phyloP scores from a whole-genome alignment of 257 asterid species.

The Solanum paucissectum region DNA sequence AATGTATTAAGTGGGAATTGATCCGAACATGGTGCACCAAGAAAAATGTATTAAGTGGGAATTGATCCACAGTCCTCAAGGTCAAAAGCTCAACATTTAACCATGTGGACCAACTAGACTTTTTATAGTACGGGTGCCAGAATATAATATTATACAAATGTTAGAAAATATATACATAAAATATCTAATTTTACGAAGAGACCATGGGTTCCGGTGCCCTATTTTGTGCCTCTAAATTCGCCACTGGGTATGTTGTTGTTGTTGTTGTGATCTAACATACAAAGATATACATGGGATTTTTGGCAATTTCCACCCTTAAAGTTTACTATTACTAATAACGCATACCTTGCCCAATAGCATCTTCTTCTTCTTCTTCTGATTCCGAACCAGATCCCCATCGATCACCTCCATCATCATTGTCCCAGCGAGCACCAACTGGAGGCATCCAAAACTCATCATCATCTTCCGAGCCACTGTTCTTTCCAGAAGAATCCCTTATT shows the following conservation, averaged over 20 bases:
- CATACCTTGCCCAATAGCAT: constrained; percentile 47
- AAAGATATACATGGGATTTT: neutral
- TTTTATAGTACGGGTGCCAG: neutral
- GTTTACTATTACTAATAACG: neutral
- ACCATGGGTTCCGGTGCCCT: neutral
- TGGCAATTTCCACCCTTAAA: neutral
- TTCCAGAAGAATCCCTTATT: constrained; percentile 40
- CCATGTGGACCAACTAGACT: neutral
- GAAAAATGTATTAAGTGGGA: no score
- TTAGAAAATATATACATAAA: neutral
- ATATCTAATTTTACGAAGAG: neutral
- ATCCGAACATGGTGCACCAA: no score
- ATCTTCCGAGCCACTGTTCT: constrained; percentile 38
- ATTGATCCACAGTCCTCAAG: neutral
- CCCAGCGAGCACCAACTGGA: constrained; percentile 90
- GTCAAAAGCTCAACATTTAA: neutral
- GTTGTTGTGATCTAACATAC: neutral
- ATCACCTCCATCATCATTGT: constrained; percentile 78
- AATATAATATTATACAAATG: neutral
- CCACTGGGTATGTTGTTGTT: neutral
- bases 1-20: no score
- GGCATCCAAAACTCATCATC: constrained; percentile 86
- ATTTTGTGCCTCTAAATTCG: neutral
- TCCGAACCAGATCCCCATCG: constrained; percentile 74
- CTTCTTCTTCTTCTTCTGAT: constrained; percentile 42